These are phyloP conservation scores for Micractinium conductrix DNA, from an alignment of 139 green algal species.

Conservation along the genomic window DNA sequence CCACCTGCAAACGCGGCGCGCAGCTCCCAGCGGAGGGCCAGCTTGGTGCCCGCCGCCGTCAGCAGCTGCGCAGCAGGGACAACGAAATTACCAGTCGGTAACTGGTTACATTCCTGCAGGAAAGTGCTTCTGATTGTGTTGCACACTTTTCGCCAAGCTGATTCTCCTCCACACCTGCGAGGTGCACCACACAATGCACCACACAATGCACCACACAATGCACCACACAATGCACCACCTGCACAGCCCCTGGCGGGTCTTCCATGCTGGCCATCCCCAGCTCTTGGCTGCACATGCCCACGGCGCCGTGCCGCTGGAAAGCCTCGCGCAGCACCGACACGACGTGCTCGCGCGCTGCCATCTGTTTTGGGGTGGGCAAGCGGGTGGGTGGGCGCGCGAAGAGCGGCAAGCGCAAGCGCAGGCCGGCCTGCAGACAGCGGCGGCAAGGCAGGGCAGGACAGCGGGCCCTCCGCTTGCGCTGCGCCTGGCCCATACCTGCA, in stretches of 20 bases:
- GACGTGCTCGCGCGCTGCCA: slow-evolving; percentile 55
- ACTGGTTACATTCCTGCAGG: too few relatives aligned
- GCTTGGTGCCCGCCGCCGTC: slow-evolving; percentile 20
- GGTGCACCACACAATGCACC: too few relatives aligned
- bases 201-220: too few relatives aligned
- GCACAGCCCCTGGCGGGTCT: slow-evolving; percentile 11
- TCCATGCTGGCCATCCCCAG: slow-evolving; percentile 32
- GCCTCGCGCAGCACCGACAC: slow-evolving; percentile 44
- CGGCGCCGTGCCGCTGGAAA: slow-evolving; percentile 61
- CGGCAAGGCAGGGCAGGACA: background rate
- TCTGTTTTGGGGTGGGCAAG: slow-evolving; percentile 14
- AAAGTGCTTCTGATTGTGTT: too few relatives aligned
- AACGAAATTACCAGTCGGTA: too few relatives aligned
- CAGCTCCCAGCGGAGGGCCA: slow-evolving; percentile 72
- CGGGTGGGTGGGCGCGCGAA: background rate
- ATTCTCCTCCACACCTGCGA: too few relatives aligned
- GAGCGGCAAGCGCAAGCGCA: background rate
- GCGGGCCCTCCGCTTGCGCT: background rate
- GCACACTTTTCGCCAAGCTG: too few relatives aligned
- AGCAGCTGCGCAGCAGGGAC: too few relatives aligned
- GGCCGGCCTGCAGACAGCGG: background rate
- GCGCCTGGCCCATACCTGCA: slow-evolving; percentile 19
- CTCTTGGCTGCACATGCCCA: slow-evolving; percentile 62
- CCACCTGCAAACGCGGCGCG: slow-evolving; percentile 72
- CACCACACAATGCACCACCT: too few relatives aligned